These are phyloP conservation scores for Lojkania enalia DNA, from an alignment of 2,329 filamentous ascomycete genomes.

Conservation along the genomic window DNA sequence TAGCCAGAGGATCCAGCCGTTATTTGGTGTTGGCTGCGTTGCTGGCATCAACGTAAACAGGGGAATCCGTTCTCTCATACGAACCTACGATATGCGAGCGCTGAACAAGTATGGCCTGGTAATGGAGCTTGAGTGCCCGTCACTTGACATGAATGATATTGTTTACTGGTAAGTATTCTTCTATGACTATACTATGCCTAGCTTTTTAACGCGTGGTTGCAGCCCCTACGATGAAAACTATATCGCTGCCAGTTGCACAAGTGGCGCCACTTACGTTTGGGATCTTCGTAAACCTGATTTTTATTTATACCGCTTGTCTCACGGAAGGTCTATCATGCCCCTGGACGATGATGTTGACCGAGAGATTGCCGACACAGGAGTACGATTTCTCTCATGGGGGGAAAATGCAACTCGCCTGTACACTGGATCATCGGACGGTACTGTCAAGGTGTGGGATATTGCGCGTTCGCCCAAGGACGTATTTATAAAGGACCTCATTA, in stretches of 20 bases:
- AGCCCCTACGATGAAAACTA: slow-evolving; percentile 54
- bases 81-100: slow-evolving; percentile 53
- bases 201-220: slow-evolving; percentile 13
- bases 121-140: slow-evolving; percentile 59
- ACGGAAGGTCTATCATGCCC: slow-evolving; percentile 56
- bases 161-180: slow-evolving; percentile 49
- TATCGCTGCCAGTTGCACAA: slow-evolving; percentile 62
- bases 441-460: slow-evolving; percentile 64
- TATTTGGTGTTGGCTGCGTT: slow-evolving; percentile 59
- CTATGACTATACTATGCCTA: neutral
- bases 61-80: slow-evolving; percentile 55
- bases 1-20: slow-evolving; percentile 27
- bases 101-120: slow-evolving; percentile 29
- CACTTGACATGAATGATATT: slow-evolving; percentile 64
- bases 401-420: slow-evolving; percentile 56
- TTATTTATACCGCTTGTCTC: slow-evolving; percentile 54
- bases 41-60: slow-evolving; percentile 41
- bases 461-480: slow-evolving; percentile 55
- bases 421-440: slow-evolving; percentile 64
- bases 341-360: slow-evolving; percentile 48
- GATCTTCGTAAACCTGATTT: slow-evolving; percentile 54
- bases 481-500: slow-evolving; percentile 55
- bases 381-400: slow-evolving; percentile 62
- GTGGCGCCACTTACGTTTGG: slow-evolving; percentile 64
- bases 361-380: slow-evolving; percentile 60